Evolutionary conservation across 2,329 filamentous ascomycete species (phyloP).

Genomic region (Claviceps citrina): DNA sequence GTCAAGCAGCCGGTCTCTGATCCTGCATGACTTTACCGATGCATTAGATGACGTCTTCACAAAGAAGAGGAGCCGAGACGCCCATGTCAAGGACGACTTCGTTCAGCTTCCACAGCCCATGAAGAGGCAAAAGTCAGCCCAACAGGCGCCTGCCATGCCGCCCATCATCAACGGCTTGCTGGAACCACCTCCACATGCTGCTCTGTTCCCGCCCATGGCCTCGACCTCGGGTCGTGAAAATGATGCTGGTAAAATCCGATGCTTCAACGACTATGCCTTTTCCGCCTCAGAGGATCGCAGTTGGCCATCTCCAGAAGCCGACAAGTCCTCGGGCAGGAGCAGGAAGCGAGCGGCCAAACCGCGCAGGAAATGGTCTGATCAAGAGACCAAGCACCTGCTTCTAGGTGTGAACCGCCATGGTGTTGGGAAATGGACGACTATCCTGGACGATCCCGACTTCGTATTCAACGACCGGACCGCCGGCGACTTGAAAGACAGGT

Average conservation of each 20-base stretch:
- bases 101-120: constrained; percentile 48
- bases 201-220: constrained; percentile 48
- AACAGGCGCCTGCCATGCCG: constrained; percentile 39
- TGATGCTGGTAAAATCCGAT: constrained; percentile 24
- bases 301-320: constrained; percentile 16
- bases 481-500: constrained; percentile 50
- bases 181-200: constrained; percentile 44
- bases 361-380: constrained; percentile 48
- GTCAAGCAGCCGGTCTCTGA: constrained; percentile 24
- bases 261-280: constrained; percentile 27
- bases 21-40: constrained; percentile 30
- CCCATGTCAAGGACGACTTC: constrained; percentile 42
- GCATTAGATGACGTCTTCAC: constrained; percentile 28
- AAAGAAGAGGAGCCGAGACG: constrained; percentile 38
- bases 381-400: constrained; percentile 47
- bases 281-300: constrained; percentile 14
- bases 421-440: constrained; percentile 50
- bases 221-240: constrained; percentile 39
- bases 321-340: constrained; percentile 21
- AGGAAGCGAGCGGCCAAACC: constrained; percentile 42
- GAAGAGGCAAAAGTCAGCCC: constrained; percentile 47
- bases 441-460: constrained; percentile 45
- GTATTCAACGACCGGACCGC: constrained; percentile 45
- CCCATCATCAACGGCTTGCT: constrained; percentile 51
- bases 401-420: constrained; percentile 47